These are phyloP conservation scores for Imleria badia DNA, from an alignment of 768 basidiomycete species.

Conservation along the genomic window DNA sequence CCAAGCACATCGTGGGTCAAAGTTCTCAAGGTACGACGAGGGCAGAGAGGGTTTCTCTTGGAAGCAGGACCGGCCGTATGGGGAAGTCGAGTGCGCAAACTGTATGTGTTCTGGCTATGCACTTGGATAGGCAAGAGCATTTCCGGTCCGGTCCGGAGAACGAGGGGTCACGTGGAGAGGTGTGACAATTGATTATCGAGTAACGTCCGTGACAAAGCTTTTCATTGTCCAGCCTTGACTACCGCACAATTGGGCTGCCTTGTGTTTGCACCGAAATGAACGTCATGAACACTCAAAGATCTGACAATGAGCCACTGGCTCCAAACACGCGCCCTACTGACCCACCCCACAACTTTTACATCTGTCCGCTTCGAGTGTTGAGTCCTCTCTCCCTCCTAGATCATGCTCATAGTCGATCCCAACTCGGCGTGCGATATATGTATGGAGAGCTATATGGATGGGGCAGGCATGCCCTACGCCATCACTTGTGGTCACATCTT, in stretches of 20 bases:
- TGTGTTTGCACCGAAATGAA: neutral
- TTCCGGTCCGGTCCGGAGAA: too few species aligned
- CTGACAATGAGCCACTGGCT: neutral
- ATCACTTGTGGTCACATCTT: slow-evolving; percentile 16
- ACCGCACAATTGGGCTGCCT: neutral
- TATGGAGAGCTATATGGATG: slow-evolving; percentile 7
- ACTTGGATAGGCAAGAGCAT: slow-evolving; percentile 11
- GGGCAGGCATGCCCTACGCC: neutral
- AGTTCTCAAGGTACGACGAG: slow-evolving; percentile 76
- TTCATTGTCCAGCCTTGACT: too few species aligned
- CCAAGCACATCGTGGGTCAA: slow-evolving; percentile 39
- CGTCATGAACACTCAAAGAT: neutral
- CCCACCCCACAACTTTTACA: neutral
- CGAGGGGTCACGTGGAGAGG: too few species aligned
- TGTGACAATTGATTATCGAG: too few species aligned
- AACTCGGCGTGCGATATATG: slow-evolving; percentile 17
- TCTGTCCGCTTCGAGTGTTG: neutral
- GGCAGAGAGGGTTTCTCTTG: slow-evolving; percentile 70
- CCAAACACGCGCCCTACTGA: neutral
- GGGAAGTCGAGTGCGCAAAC: slow-evolving; percentile 65
- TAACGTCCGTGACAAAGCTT: too few species aligned
- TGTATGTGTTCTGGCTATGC: neutral
- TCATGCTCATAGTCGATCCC: slow-evolving; percentile 11
- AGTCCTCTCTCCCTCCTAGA: neutral
- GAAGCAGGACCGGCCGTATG: slow-evolving; percentile 82